A percentile compares a stretch with the other conserved stretches of the same genome.
These are phyloP conservation scores for Pestalotiopsis sp. DNA, from an alignment of 2,329 filamentous ascomycete species.

Conservation along the genomic window DNA sequence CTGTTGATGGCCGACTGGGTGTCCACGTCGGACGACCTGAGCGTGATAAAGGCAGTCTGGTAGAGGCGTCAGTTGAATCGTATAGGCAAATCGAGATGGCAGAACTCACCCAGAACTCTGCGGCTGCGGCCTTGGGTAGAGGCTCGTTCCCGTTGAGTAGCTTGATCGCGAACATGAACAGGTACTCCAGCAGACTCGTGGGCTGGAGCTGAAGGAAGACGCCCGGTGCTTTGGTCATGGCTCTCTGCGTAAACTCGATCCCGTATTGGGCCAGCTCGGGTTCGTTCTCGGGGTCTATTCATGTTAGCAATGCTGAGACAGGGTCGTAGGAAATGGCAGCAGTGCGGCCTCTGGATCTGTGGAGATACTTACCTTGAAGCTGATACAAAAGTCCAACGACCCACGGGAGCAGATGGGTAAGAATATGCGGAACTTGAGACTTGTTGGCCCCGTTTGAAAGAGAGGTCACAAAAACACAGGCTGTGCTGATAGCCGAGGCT, in stretches of 20 bases:
- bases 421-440: slow-evolving; percentile 47
- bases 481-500: slow-evolving; percentile 70
- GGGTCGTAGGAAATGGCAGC: too few relatives aligned
- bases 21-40: slow-evolving; percentile 44
- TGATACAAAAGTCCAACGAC: slow-evolving; percentile 63
- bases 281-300: slow-evolving; percentile 60
- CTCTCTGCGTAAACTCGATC: slow-evolving; percentile 70
- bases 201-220: slow-evolving; percentile 63
- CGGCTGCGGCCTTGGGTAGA: slow-evolving; percentile 73
- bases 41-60: slow-evolving; percentile 55
- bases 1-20: slow-evolving; percentile 46
- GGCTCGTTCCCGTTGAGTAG: slow-evolving; percentile 73
- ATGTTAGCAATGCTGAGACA: slow-evolving; percentile 15
- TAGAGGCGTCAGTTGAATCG: not conserved
- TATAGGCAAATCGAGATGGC: slow-evolving; percentile 10
- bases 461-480: slow-evolving; percentile 70
- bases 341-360: not conserved
- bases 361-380: slow-evolving; percentile 51
- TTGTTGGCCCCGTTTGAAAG: slow-evolving; percentile 47
- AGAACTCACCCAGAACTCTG: slow-evolving; percentile 71
- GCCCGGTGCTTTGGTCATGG: slow-evolving; percentile 63
- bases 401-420: slow-evolving; percentile 61
- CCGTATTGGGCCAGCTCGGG: slow-evolving; percentile 73
- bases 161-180: slow-evolving; percentile 73
- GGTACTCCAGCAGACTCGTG: slow-evolving; percentile 59